Conservation (phyloP, 169 alveolate genomes). For the Eimeria falciformis region DNA sequence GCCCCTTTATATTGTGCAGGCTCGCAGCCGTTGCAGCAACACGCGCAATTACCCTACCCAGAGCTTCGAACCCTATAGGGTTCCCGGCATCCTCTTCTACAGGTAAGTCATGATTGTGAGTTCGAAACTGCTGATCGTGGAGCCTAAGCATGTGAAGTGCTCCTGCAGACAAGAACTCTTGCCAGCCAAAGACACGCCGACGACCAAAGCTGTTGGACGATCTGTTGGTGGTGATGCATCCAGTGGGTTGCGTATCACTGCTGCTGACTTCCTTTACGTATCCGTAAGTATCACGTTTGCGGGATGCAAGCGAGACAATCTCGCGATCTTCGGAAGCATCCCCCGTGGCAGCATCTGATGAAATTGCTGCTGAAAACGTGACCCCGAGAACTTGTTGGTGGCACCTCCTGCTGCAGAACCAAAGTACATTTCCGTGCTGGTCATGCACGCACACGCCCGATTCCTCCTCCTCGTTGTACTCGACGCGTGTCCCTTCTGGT, state of each 20-base stretch:
- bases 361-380: not conserved
- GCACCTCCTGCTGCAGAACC: slow-evolving; percentile 58
- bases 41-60: slow-evolving; percentile 80
- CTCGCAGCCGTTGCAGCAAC: slow-evolving; percentile 79
- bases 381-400: slow-evolving; percentile 37
- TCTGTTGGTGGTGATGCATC: slow-evolving; percentile 16
- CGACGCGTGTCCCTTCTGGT: not conserved
- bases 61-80: slow-evolving; percentile 82
- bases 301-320: not conserved
- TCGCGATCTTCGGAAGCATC: not conserved
- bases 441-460: slow-evolving; percentile 20
- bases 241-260: too few relatives aligned
- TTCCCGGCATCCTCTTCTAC: slow-evolving; percentile 56
- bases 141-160: slow-evolving; percentile 18
- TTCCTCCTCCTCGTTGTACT: not conserved
- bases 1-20: slow-evolving; percentile 33
- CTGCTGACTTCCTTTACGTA: slow-evolving; percentile 7
- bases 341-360: not conserved
- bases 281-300: slow-evolving; percentile 44
- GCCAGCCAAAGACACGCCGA: slow-evolving; percentile 59
- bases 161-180: slow-evolving; percentile 11
- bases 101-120: slow-evolving; percentile 24
- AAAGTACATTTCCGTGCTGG: not conserved
- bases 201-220: slow-evolving; percentile 17
- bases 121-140: slow-evolving; percentile 6